A percentile compares a stretch with the other conserved stretches of the same genome.
Evolutionary conservation across 805 yeast genomes (phyloP).

Genomic region (Metschnikowia noctiluminum): DNA sequence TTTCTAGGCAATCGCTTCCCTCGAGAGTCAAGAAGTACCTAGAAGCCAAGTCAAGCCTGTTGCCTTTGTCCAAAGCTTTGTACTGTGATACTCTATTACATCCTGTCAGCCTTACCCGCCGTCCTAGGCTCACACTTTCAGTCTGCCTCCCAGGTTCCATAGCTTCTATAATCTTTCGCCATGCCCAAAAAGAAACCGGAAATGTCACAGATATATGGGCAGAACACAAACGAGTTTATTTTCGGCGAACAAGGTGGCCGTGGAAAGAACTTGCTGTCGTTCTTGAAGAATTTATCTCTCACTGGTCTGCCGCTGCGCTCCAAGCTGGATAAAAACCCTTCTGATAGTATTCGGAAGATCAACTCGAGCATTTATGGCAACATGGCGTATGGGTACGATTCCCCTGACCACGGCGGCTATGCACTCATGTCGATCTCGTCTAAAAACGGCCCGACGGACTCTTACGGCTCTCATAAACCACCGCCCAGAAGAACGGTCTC

Average conservation of each 20-base stretch:
- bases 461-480: not conserved
- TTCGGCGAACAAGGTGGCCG: slow-evolving; percentile 69
- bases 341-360: slow-evolving; percentile 24
- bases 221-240: slow-evolving; percentile 51
- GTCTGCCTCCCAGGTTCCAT: not conserved
- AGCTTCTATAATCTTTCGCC: not conserved
- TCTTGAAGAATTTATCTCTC: slow-evolving; percentile 43
- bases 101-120: too few relatives aligned
- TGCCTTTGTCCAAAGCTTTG: too few relatives aligned
- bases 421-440: not conserved
- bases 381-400: slow-evolving; percentile 25
- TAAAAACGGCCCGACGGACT: not conserved
- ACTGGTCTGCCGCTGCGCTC: slow-evolving; percentile 26
- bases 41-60: too few relatives aligned
- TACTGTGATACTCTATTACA: too few relatives aligned
- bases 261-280: slow-evolving; percentile 55
- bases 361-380: slow-evolving; percentile 41
- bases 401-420: slow-evolving; percentile 17
- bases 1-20: too few relatives aligned
- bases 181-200: slow-evolving; percentile 45
- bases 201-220: slow-evolving; percentile 41
- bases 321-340: slow-evolving; percentile 5
- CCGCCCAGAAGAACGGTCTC: not conserved
- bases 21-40: too few relatives aligned
- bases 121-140: too few relatives aligned